phyloP scores from a whole-genome alignment of 148 eudicot genomes.

The Selenicereus undatus region DNA sequence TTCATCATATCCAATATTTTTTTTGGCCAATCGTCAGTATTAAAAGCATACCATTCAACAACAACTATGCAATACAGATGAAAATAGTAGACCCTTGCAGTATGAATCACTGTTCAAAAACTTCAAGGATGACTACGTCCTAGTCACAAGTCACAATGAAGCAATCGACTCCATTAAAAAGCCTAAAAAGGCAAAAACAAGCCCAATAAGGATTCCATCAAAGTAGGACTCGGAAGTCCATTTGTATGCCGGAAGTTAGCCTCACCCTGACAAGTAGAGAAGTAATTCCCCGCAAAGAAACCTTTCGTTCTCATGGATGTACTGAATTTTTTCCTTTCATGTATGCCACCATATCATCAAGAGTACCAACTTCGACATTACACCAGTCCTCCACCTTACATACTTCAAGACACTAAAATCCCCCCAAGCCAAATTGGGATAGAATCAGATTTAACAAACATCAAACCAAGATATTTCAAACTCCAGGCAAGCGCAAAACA shows the following conservation, averaged over 20 bases:
- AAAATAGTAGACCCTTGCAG: no score
- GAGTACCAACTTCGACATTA: background rate
- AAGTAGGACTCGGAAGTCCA: background rate
- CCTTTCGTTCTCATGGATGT: background rate
- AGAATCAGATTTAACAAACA: background rate
- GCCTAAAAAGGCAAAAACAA: background rate
- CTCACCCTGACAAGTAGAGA: no score
- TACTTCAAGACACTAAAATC: background rate
- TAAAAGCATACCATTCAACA: no score
- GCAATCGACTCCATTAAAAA: background rate
- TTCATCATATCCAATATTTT: no score
- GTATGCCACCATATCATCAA: background rate
- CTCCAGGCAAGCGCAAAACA: background rate
- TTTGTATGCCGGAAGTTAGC: background rate
- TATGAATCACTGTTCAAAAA: no score
- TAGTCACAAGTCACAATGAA: background rate
- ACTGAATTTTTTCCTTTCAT: background rate
- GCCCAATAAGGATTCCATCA: background rate
- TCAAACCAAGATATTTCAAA: background rate
- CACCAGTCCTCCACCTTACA: background rate
- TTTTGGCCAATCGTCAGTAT: no score
- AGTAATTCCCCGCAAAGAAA: background rate
- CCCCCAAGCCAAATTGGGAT: background rate
- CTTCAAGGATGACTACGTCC: background rate
- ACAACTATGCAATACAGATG: no score